Evolutionary conservation across 2,329 filamentous ascomycete species (phyloP), one percentile per base, ranked within the genome.

Genomic region (Colletotrichum magnum): DNA sequence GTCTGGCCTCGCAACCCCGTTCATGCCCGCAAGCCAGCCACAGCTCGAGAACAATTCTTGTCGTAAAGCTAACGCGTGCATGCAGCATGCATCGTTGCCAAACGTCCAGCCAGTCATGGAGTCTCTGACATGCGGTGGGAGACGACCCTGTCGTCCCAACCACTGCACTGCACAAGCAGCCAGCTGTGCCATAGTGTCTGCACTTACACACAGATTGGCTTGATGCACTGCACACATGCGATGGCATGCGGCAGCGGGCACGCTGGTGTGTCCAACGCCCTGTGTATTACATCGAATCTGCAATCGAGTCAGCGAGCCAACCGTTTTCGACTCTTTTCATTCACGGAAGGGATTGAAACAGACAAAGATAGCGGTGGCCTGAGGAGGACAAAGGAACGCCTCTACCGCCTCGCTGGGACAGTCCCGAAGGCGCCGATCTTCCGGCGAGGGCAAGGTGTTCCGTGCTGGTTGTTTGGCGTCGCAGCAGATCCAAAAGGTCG

Each of bases 61-160:
- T 48, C 24, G 50, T 60, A 56, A 18, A 50, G 26, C 62, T 69
- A 69, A 61, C 32, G 62, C 62, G 56, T 61, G 67, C 62, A 60
- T 61, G 67, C 51, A 32, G 10, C 36, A 56, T 61, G 62, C 62
- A 69, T 47, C 53, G 43, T 45, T 36, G 53, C 58, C 62, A 64
- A 50, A 36, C 43, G 13, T 57, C 51, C 50, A 52, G 26, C 50
- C 50, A 21, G 24, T 52, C 16, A 50, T 26, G 58, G 18, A 41
- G 45, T 24, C 15, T 15, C 32, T 63, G 51, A 13, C 63, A 41
- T 43, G 16, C 21, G 43, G 24, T 28, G 18, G 64, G 13, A 41
- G 24, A 28, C 21, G 21, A 12, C 5, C 7, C 58, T 36, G 51
- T 36, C 24, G n/a, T 67, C 21, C 24, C 41, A 45, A 51, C n/a